phyloP scores from a whole-genome alignment of 202 grass and related monocot species.

The Cymbopogon flexuosus region DNA sequence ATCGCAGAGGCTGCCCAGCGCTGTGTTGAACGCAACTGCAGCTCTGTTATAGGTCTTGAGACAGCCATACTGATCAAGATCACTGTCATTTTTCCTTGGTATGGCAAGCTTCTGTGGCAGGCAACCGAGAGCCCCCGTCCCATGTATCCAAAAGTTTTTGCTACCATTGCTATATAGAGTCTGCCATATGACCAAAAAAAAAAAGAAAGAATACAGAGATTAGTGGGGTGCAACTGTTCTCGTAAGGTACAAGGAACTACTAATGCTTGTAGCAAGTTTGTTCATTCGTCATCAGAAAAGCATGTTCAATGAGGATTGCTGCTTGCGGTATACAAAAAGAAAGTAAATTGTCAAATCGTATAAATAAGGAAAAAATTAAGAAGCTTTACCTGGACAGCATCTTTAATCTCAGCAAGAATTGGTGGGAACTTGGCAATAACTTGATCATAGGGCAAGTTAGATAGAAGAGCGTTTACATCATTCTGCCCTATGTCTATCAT shows the following conservation, averaged over 20 bases:
- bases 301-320: not conserved
- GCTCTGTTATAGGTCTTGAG: slow-evolving; percentile 59
- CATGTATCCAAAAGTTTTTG: slow-evolving; percentile 76
- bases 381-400: slow-evolving; percentile 60
- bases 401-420: slow-evolving; percentile 62
- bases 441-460: slow-evolving; percentile 55
- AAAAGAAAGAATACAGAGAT: not conserved
- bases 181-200: slow-evolving; percentile 27
- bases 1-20: slow-evolving; percentile 48
- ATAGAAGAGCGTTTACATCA: slow-evolving; percentile 62
- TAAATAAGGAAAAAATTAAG: not conserved
- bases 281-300: not conserved
- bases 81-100: slow-evolving; percentile 37
- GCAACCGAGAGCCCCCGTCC: slow-evolving; percentile 75
- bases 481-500: slow-evolving; percentile 94
- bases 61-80: slow-evolving; percentile 62
- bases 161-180: slow-evolving; percentile 56
- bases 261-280: not conserved
- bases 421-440: slow-evolving; percentile 55
- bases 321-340: not conserved
- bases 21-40: slow-evolving; percentile 58
- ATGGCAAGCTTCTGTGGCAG: slow-evolving; percentile 75
- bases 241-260: not conserved
- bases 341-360: not conserved
- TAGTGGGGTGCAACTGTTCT: not conserved